Evolutionary conservation across 495 filamentous ascomycete species (phyloP), one percentile per base, ranked within the genome.

Genomic region (Neurospora sp.): DNA sequence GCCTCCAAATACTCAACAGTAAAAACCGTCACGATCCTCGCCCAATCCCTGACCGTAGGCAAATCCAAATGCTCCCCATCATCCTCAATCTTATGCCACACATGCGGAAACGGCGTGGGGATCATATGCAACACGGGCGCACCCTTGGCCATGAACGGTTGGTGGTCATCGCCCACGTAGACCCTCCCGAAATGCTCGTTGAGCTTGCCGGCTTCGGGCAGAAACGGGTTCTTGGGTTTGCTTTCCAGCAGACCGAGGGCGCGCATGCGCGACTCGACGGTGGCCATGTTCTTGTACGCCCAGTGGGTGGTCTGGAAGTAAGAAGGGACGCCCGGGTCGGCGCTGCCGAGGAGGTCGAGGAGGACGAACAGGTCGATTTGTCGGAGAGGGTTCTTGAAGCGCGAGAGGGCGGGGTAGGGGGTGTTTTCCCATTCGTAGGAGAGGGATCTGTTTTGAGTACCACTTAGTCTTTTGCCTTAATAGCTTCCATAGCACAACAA

Each of bases 301-400:
- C 94, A 97, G 75, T 97, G 94, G 3, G 94, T 97, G 4, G 90
- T 90, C 59, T 87, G 85, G 81, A 93, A 97, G 78, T 93, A 97
- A 0, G 90, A 93, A 8, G 91, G 91, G 7, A 98, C 87, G 7
- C 79, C 80, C 1, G 94, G 94, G 35, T 85, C 78, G 14, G 85
- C 78, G 3, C 88, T 79, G 8, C 94, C 94, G 1, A 98, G 86
- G n/a, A 97, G 84, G 80, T 98, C 94, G 8, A 98, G 84, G 16
- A 98, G 88, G 37, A 98, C 85, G 77, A 98, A 98, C 16, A 97
- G 82, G 38, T 87, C 89, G 61, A 98, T 97, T 45, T 91, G 90
- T 0, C 87, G 85, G 14, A 97, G 79, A 0, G 89, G 88, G 37
- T 87, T 94, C 74, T 84, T 85, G 82, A 89, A 96, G 3, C 85